phyloP scores from a whole-genome alignment of 2,329 filamentous ascomycete genomes.

The Paecilomyces variotii region DNA sequence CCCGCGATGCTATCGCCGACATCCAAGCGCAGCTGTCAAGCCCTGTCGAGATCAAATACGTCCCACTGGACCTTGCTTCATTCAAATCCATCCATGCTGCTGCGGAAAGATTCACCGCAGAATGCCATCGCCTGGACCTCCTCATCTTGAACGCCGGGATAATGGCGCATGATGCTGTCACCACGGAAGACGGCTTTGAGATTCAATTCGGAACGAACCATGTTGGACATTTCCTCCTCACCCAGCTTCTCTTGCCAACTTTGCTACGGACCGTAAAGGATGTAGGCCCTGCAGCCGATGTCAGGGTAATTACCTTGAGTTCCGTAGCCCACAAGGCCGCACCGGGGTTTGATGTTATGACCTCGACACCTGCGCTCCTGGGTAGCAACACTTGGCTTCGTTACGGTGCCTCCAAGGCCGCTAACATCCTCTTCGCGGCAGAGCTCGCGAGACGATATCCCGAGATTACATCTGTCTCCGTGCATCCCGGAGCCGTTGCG shows the following conservation, averaged over 20 bases:
- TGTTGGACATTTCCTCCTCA: slow-evolving; percentile 39
- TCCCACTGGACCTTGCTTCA: slow-evolving; percentile 45
- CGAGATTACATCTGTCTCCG: slow-evolving; percentile 34
- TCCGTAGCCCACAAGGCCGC: slow-evolving; percentile 29
- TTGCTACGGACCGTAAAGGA: slow-evolving; percentile 27
- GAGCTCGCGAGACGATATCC: slow-evolving; percentile 40
- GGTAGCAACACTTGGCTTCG: slow-evolving; percentile 34
- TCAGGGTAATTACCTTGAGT: slow-evolving; percentile 29
- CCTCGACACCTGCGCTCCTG: slow-evolving; percentile 27
- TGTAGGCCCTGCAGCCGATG: slow-evolving; percentile 17
- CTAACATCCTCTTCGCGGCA: slow-evolving; percentile 40
- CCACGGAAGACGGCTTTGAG: slow-evolving; percentile 36
- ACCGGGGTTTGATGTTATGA: slow-evolving; percentile 29
- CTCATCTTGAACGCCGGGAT: slow-evolving; percentile 42
- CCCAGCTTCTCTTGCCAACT: slow-evolving; percentile 35
- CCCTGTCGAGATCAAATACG: slow-evolving; percentile 33
- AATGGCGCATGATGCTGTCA: slow-evolving; percentile 33
- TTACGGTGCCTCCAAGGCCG: slow-evolving; percentile 46
- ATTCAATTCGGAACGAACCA: slow-evolving; percentile 42
- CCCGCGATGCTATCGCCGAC: slow-evolving; percentile 37
- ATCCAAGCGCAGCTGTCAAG: slow-evolving; percentile 25
- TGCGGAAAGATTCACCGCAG: slow-evolving; percentile 32
- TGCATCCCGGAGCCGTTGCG: slow-evolving; percentile 44
- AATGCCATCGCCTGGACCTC: slow-evolving; percentile 36
- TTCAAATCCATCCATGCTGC: slow-evolving; percentile 42